Evolutionary conservation across 306 rosid species (phyloP), one percentile per base, ranked within the genome.

Genomic region (Boehmeria nivea): DNA sequence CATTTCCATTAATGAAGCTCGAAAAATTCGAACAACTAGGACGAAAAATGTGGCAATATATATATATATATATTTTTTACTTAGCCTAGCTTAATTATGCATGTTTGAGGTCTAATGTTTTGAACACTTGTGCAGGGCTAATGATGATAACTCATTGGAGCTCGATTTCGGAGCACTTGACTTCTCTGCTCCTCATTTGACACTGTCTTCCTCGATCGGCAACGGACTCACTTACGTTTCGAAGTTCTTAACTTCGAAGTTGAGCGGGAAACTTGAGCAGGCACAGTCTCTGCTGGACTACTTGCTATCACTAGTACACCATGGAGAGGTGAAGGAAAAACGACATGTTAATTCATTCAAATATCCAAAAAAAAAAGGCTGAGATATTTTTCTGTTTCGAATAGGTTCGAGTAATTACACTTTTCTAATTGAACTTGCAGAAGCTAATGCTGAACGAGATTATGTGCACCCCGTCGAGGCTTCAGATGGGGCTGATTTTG

Each of bases 281-380:
- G 67, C 78, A 28, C 95, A 89, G 39, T 77, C 95, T 26, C 81
- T 89, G 17, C 90, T 86, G 65, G 90, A 89, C 69, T 89, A 89
- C 78, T 80, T 90, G 42, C 50, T 74, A 20, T 72, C 83, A 48
- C 71, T 84, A 47, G 49, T 76, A 34, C 73, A 82, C 54, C 71
- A 70, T 21, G 98, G 83, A 71, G 94, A 84, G 72, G 95, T 90
- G 77, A 39, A 83, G 57, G 21, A 54, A 60, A 12, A 21, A 21
- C 13, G n/a, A n/a, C n/a, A n/a, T n/a, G n/a, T n/a, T n/a, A n/a
- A n/a, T n/a, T n/a, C n/a, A n/a, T n/a, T n/a, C n/a, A 59, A 69
- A 45, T 18, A 65, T n/a, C 48, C 22, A n/a, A n/a, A n/a, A n/a
- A n/a, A n/a, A n/a, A n/a, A n/a, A n/a, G n/a, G n/a, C n/a, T n/a